Evolutionary conservation across 768 basidiomycete species (phyloP).

Genomic region (Gloeostereum incarnatum): DNA sequence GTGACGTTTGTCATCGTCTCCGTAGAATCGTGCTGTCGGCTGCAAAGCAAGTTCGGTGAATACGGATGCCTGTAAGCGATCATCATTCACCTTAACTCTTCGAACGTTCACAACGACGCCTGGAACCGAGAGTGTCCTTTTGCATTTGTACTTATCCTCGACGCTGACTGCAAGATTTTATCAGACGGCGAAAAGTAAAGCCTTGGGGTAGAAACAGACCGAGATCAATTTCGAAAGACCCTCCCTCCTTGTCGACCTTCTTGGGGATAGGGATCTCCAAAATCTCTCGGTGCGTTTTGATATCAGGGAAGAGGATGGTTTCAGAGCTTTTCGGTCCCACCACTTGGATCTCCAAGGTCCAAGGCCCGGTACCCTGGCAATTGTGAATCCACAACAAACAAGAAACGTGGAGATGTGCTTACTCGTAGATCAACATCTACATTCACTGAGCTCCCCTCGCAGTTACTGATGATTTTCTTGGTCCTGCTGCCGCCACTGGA

Average conservation of each 20-base stretch:
- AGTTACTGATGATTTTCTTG: constrained; percentile 59
- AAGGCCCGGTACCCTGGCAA: constrained; percentile 77
- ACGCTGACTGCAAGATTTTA: constrained; percentile 51
- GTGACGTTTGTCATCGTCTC: constrained; percentile 43
- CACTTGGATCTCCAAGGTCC: constrained; percentile 78
- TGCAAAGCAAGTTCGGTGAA: constrained; percentile 17
- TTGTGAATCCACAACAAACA: constrained; percentile 1
- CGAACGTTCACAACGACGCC: constrained; percentile 81
- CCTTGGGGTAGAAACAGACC: constrained; percentile 23
- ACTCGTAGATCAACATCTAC: constrained; percentile 80
- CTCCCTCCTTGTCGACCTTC: constrained; percentile 56
- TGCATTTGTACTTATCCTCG: constrained; percentile 85
- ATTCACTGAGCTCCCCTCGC: constrained; percentile 66
- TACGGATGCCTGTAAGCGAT: not conserved
- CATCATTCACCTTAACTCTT: constrained; percentile 55
- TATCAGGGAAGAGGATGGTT: constrained; percentile 41
- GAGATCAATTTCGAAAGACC: constrained; percentile 71
- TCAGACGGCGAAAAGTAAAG: not conserved
- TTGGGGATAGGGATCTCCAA: constrained; percentile 63
- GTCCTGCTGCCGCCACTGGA: constrained; percentile 25
- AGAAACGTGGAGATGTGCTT: constrained; percentile 11
- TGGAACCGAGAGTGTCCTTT: constrained; percentile 62
- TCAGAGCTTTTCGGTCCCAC: constrained; percentile 67
- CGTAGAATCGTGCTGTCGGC: constrained; percentile 87
- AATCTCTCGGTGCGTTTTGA: constrained; percentile 44